Conservation (phyloP, 495 filamentous ascomycete species). For the Opeltia flavorubescens region DNA sequence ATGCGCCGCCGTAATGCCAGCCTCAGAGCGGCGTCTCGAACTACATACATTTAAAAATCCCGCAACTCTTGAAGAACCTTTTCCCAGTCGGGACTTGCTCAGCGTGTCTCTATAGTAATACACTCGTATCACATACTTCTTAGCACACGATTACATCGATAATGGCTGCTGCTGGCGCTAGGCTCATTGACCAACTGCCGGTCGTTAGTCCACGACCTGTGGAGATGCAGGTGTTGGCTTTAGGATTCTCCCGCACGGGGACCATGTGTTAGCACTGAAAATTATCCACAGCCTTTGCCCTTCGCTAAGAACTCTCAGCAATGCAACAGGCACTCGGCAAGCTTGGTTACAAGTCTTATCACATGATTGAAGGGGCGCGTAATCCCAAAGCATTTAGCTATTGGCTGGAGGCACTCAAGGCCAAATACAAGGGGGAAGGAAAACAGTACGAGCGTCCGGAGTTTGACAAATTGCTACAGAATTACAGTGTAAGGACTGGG, state of each 20-base stretch:
- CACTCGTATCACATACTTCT: no score
- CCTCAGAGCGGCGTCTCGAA: no score
- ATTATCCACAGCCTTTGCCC: no score
- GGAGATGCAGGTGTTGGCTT: slow-evolving; percentile 49
- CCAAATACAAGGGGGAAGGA: not conserved
- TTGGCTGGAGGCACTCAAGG: not conserved
- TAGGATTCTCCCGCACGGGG: slow-evolving; percentile 48
- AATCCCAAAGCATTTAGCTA: not conserved
- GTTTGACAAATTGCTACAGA: not conserved
- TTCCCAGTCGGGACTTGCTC: no score
- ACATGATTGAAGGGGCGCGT: not conserved
- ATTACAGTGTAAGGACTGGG: not conserved
- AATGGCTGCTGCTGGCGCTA: no score
- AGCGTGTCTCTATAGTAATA: no score
- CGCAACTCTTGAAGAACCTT: no score
- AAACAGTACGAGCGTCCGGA: not conserved
- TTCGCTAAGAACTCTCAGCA: not conserved
- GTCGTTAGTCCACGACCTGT: slow-evolving; percentile 31
- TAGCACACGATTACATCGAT: no score
- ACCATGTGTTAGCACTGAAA: slow-evolving; percentile 38
- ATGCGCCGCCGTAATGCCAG: no score
- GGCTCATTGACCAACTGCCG: not conserved
- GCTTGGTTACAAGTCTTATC: not conserved
- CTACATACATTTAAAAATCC: no score
- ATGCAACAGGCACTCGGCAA: not conserved